Percentiles rank a stretch among this genome's conserved stretches.
Conservation (phyloP, 2,329 filamentous ascomycete genomes). For the Cladosporium sp. region DNA sequence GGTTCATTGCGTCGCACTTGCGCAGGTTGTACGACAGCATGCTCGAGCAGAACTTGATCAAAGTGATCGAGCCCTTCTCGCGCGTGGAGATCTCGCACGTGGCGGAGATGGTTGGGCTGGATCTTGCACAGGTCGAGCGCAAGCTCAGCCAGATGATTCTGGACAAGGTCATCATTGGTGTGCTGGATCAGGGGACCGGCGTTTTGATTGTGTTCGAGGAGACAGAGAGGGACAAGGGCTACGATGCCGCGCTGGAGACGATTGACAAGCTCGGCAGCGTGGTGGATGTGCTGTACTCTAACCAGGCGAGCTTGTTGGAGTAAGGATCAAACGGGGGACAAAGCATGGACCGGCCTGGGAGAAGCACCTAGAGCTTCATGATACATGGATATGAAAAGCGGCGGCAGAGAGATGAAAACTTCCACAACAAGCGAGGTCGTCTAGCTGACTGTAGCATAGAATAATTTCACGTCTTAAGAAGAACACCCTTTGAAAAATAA, state of each 20-base stretch:
- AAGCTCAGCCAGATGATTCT: conserved; percentile 99
- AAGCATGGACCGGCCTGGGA: no score
- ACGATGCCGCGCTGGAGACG: conserved; percentile 88
- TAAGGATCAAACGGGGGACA: conserved; percentile 45
- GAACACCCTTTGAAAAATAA: not conserved
- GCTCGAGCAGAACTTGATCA: conserved; percentile 98
- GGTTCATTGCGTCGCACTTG: conserved; percentile 95
- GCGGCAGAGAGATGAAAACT: not conserved
- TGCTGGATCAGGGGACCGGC: conserved; percentile 94
- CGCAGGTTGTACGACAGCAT: conserved; percentile 95
- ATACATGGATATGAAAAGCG: not conserved
- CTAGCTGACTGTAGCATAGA: conserved; percentile 8
- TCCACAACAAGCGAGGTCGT: not conserved
- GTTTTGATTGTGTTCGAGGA: conserved; percentile 97
- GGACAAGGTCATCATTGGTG: conserved; percentile 97
- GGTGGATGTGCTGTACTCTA: conserved; percentile 95
- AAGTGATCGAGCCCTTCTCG: conserved; percentile 98
- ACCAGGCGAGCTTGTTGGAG: conserved; percentile 93
- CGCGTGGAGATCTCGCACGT: conserved; percentile 95
- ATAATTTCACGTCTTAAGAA: not conserved
- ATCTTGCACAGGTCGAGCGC: conserved; percentile 93
- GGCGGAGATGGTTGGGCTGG: conserved; percentile 93
- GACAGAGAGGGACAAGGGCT: conserved; percentile 85
- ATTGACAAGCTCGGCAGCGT: conserved; percentile 97
- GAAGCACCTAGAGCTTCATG: not conserved